Evolutionary conservation across 768 basidiomycete genomes (phyloP), one percentile per base, ranked within the genome.

Genomic region (Leucosporidium scottii): DNA sequence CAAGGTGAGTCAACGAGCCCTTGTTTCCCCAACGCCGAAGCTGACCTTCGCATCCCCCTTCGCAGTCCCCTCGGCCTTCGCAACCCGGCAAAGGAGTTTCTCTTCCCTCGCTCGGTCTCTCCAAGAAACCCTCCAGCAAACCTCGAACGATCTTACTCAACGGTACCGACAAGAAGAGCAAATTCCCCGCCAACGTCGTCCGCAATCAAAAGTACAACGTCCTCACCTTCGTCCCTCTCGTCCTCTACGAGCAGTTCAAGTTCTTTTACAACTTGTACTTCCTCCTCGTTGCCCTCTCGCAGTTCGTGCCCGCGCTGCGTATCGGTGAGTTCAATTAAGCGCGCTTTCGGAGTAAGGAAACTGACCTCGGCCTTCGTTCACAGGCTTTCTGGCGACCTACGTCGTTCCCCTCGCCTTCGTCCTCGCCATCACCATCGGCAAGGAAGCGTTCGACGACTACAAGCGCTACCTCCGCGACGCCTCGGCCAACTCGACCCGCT

Each of bases 201-300:
- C 87, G 90, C 74, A 99, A 99, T 75, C 94, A 98, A 79, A 99
- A 99, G 81, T 98, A 98, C 83, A 94, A 93, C 77, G 82, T 89
- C 62, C 84, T 91, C 80, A 92, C 90, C n/a, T 99, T 99, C 82
- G 84, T 99, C 15, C 96, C 96, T 4, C 85, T 97, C 72, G 93
- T 98, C 55, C 85, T 98, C 78, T 98, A 97, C 78, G 93, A 98
- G 78, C 94, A 98, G 78, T 99, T 98, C 87, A 98, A 97, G 79
- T 97, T 94, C 83, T 99, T 99, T 82, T 98, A 96, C 85, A 99
- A 98, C 77, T 83, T 97, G 10, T 99, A 98, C 79, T 99, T 99
- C 77, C 85, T 98, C 17, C 86, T 98, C 28, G 96, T 99, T 48
- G 96, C 96, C 0, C 82, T 98, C 12, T 92, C 90, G 13, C 96